phyloP scores from a whole-genome alignment of 139 green algal species.

The Chlorella sp. region DNA sequence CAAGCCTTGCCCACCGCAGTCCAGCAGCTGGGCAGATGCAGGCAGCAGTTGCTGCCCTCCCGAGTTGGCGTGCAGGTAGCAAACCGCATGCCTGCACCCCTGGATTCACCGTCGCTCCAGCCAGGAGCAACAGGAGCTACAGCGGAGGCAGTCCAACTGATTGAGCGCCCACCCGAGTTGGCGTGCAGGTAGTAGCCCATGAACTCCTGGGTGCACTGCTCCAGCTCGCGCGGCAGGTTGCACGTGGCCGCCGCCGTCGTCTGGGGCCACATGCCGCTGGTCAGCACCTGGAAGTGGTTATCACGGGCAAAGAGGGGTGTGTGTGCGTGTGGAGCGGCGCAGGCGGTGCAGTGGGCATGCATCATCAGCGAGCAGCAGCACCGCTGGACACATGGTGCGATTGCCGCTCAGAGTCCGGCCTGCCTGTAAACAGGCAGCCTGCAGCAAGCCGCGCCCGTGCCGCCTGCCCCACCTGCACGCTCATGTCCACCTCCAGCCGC shows the following conservation, averaged over 20 bases:
- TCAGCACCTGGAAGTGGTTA: slow-evolving; percentile 92
- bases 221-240: slow-evolving; percentile 85
- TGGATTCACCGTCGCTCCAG: too few species aligned
- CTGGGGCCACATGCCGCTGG: slow-evolving; percentile 94
- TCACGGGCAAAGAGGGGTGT: neutral
- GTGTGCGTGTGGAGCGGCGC: neutral
- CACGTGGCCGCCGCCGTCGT: slow-evolving; percentile 66
- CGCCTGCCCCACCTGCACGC: slow-evolving; percentile 73
- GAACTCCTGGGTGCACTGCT: slow-evolving; percentile 81
- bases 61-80: too few species aligned
- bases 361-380: neutral
- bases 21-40: too few species aligned
- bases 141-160: too few species aligned
- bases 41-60: too few species aligned
- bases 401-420: neutral
- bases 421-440: neutral
- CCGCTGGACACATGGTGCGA: neutral
- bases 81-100: too few species aligned
- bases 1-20: neutral
- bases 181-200: slow-evolving; percentile 82
- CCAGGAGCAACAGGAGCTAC: too few species aligned
- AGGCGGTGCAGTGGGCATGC: neutral
- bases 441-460: neutral
- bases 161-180: slow-evolving; percentile 34
- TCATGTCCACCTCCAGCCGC: slow-evolving; percentile 76